These are phyloP conservation scores for Lipomyces kockii DNA, from an alignment of 805 yeast species.

Conservation along the genomic window DNA sequence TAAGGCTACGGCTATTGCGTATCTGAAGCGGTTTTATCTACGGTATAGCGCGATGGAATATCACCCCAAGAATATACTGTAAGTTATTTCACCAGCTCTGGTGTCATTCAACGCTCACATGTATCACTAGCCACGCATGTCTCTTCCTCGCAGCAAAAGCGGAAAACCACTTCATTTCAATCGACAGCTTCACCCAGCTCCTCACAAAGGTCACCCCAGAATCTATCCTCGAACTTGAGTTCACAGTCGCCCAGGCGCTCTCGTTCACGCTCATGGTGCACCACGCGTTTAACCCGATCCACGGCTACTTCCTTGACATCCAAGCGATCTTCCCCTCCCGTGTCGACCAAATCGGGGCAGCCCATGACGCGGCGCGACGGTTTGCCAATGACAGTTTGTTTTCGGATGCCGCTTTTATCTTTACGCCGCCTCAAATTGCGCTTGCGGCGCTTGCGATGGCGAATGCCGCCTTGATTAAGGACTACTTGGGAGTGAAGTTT, in stretches of 20 bases:
- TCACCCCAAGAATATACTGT: conserved; percentile 81
- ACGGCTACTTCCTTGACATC: conserved; percentile 91
- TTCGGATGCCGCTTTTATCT: conserved; percentile 76
- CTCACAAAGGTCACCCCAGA: conserved; percentile 69
- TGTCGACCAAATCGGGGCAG: conserved; percentile 49
- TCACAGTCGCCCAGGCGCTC: conserved; percentile 70
- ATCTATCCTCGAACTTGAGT: conserved; percentile 78
- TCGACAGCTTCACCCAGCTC: conserved; percentile 74
- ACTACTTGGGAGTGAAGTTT: conserved; percentile 71
- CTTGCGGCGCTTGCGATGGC: conserved; percentile 76
- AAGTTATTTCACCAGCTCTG: conserved; percentile 38
- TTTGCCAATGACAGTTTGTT: conserved; percentile 69
- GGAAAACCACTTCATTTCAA: conserved; percentile 87
- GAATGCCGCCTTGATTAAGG: conserved; percentile 65
- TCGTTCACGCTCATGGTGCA: conserved; percentile 82
- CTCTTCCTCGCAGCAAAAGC: conserved; percentile 90
- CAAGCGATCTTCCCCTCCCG: conserved; percentile 59
- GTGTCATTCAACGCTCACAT: neutral
- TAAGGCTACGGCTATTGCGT: conserved; percentile 78
- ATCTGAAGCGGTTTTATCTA: conserved; percentile 78
- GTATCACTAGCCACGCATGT: conserved; percentile 57
- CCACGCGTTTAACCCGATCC: conserved; percentile 87
- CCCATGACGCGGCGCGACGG: conserved; percentile 69
- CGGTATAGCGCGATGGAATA: conserved; percentile 81
- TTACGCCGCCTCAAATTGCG: conserved; percentile 95